Conservation (phyloP, 768 basidiomycete genomes). For the Boletus sp. region DNA sequence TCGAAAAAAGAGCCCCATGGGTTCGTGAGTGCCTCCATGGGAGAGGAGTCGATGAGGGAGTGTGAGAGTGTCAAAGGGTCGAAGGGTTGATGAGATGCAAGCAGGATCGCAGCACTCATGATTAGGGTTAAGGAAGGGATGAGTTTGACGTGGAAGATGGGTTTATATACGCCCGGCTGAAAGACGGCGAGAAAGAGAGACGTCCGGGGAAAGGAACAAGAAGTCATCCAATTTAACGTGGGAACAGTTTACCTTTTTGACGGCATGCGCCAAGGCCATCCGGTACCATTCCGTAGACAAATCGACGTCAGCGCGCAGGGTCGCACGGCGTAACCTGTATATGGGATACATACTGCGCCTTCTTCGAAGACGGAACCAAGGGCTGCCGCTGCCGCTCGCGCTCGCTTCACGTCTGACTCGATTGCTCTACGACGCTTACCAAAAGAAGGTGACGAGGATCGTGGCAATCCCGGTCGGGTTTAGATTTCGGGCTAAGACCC, state of each 20-base stretch:
- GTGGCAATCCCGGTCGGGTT: too few species aligned
- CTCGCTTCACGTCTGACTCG: too few species aligned
- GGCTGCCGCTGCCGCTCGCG: too few species aligned
- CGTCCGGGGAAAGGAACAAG: slow-evolving; percentile 19
- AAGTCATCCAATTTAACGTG: slow-evolving; percentile 17
- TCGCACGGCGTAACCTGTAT: too few species aligned
- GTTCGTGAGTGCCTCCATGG: slow-evolving; percentile 3
- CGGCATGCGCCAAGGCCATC: too few species aligned
- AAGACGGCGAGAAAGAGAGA: neutral
- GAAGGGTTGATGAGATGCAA: neutral
- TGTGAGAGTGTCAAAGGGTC: slow-evolving; percentile 10
- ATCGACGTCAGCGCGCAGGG: too few species aligned
- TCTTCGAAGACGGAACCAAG: too few species aligned
- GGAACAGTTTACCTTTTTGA: slow-evolving; percentile 6
- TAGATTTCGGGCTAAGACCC: too few species aligned
- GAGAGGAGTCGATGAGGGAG: slow-evolving; percentile 2
- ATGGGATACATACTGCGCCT: too few species aligned
- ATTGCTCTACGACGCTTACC: too few species aligned
- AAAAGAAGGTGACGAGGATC: too few species aligned
- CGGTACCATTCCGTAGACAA: too few species aligned
- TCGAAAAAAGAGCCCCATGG: slow-evolving; percentile 12
- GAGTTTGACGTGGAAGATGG: neutral
- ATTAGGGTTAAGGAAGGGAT: neutral
- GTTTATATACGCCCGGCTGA: neutral
- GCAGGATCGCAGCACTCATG: slow-evolving; percentile 5